Evolutionary conservation across 495 filamentous ascomycete genomes (phyloP).

Genomic region (Neurospora sp.): DNA sequence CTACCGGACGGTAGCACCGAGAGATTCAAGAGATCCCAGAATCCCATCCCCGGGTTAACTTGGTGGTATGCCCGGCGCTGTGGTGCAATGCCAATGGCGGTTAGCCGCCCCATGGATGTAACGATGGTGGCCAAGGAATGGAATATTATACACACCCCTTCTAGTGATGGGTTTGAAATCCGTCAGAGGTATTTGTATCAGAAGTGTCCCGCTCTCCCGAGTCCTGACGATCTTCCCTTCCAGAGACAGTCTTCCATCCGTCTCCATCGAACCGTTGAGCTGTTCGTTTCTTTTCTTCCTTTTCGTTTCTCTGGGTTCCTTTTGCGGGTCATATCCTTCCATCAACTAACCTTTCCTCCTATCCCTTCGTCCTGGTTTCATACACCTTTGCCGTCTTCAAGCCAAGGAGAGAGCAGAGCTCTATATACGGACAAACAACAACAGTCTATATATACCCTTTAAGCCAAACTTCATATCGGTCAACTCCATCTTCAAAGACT

Average conservation of each 20-base stretch:
- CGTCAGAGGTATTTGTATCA: background rate
- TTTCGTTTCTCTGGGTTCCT: background rate
- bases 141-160: background rate
- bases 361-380: background rate
- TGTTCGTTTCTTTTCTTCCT: conserved; percentile 1
- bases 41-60: background rate
- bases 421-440: background rate
- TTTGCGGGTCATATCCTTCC: background rate
- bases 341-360: background rate
- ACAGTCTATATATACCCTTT: too few relatives aligned
- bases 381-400: background rate
- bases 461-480: background rate
- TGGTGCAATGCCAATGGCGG: background rate
- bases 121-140: background rate
- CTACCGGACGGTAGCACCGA: background rate
- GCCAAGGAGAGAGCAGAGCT: background rate
- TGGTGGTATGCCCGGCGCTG: background rate
- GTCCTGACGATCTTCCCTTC: background rate
- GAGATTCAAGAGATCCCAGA: background rate
- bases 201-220: background rate
- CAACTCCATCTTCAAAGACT: background rate
- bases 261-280: background rate
- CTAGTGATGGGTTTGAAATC: background rate
- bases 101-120: background rate
- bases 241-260: background rate